Evolutionary conservation across 164 flowering plant genomes (phyloP), one percentile per base, ranked within the genome.

Genomic region (Stephania yunnanensis): DNA sequence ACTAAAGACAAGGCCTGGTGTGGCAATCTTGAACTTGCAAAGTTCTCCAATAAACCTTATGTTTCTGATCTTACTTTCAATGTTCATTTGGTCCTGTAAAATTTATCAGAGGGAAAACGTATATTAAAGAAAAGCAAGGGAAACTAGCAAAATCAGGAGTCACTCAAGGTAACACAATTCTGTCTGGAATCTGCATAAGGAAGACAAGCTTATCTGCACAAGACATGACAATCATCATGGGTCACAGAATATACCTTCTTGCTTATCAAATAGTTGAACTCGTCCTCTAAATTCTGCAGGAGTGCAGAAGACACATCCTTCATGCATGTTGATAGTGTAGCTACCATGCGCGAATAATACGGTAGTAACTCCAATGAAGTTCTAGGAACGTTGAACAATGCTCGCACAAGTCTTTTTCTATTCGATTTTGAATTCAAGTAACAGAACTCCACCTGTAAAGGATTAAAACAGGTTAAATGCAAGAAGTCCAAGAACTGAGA

Each of bases 81-180:
- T 95, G 82, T 95, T 93, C 94, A 95, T 93, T 89, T 93, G 99
- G 84, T 93, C 98, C 99, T 95, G 89, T 68, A 83, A n/a, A 63
- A 78, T 64, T 68, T 73, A 10, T n/a, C n/a, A n/a, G 22, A 61
- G 65, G 4, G 75, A 63, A 55, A 69, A 11, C 46, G 42, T 36
- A 46, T 22, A 58, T 46, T 1, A 58, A 2, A 67, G 8, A 25
- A 19, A 3, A 20, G 20, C 31, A 45, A 19, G 2, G 36, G 13
- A 22, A 10, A 22, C 10, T 66, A 25, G 44, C 11, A 42, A 73
- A 68, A 75, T 22, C n/a, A 44, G 46, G 72, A 74, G 64, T 44
- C 46, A 36, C 13, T 12, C 29, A 73, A 52, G n/a, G 22, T 7
- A 19, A 7, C 25, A n/a, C 25, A 61, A 61, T 7, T 17, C 7